Evolutionary conservation across 1,284 basidiomycete species (phyloP).

Genomic region (Leccinum fuscescens): DNA sequence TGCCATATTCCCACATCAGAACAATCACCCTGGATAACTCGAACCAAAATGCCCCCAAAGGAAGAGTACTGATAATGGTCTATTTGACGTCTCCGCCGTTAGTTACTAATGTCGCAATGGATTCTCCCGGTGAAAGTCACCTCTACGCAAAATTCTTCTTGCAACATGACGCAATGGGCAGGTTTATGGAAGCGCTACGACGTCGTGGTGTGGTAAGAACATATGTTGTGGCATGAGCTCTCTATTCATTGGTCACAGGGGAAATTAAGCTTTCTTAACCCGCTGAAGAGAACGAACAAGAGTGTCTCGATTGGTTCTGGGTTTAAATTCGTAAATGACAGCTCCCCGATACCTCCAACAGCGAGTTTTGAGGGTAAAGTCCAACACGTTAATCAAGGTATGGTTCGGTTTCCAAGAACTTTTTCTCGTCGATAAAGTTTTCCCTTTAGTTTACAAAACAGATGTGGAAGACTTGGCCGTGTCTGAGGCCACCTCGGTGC

Average conservation of each 20-base stretch:
- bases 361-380: slow-evolving; percentile 35
- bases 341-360: slow-evolving; percentile 22
- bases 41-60: slow-evolving; percentile 16
- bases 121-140: slow-evolving; percentile 19
- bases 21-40: slow-evolving; percentile 40
- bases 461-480: slow-evolving; percentile 18
- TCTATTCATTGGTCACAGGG: slow-evolving; percentile 22
- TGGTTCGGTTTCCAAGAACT: background rate
- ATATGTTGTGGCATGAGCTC: background rate
- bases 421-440: background rate
- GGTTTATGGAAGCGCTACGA: slow-evolving; percentile 41
- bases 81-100: slow-evolving; percentile 39
- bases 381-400: slow-evolving; percentile 32
- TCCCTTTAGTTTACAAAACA: slow-evolving; percentile 31
- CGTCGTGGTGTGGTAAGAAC: slow-evolving; percentile 43
- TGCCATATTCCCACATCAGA: slow-evolving; percentile 44
- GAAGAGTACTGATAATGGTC: slow-evolving; percentile 34
- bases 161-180: slow-evolving; percentile 30
- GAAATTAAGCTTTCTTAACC: slow-evolving; percentile 29
- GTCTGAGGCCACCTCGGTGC: background rate
- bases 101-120: slow-evolving; percentile 35
- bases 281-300: slow-evolving; percentile 18
- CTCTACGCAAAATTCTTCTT: slow-evolving; percentile 41
- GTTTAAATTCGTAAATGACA: slow-evolving; percentile 23
- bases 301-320: slow-evolving; percentile 31